Conservation (phyloP, 768 basidiomycete genomes). For the Strobilomyces echinocephalus region DNA sequence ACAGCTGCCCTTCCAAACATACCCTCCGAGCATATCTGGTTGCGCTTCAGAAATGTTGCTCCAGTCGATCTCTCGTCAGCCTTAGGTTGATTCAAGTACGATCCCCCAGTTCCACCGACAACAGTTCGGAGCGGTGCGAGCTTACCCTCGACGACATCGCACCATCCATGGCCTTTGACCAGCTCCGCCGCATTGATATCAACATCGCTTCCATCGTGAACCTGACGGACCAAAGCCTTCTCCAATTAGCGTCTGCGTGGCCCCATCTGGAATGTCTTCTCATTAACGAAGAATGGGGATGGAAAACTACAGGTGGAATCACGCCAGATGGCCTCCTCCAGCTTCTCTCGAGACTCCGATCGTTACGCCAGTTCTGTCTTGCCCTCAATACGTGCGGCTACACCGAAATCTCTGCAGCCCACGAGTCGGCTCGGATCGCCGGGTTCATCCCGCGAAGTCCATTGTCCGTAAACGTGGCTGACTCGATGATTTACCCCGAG, state of each 20-base stretch:
- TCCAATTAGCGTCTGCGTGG: background rate
- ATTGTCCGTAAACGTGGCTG: conserved; percentile 3
- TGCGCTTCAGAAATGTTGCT: background rate
- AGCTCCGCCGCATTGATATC: conserved; percentile 3
- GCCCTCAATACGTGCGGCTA: background rate
- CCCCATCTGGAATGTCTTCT: background rate
- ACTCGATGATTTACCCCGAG: conserved; percentile 1
- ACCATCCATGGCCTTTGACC: background rate
- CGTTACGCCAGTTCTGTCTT: conserved; percentile 1
- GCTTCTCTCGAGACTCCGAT: background rate
- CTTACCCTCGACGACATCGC: conserved; percentile 1
- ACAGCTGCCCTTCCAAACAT: background rate
- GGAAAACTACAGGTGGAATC: background rate
- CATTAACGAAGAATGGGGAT: conserved; percentile 8
- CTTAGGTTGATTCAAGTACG: background rate
- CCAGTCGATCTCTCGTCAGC: background rate
- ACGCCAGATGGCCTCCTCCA: conserved; percentile 2
- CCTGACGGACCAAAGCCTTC: background rate
- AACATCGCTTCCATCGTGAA: background rate
- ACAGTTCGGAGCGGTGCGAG: background rate
- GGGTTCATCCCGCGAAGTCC: background rate
- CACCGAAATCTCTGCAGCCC: background rate
- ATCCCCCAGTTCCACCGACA: background rate
- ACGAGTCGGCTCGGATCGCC: background rate
- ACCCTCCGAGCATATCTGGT: background rate